Conservation (phyloP, 225 moss, liverwort and hornwort genomes). For the Pleurozium schreberi region DNA sequence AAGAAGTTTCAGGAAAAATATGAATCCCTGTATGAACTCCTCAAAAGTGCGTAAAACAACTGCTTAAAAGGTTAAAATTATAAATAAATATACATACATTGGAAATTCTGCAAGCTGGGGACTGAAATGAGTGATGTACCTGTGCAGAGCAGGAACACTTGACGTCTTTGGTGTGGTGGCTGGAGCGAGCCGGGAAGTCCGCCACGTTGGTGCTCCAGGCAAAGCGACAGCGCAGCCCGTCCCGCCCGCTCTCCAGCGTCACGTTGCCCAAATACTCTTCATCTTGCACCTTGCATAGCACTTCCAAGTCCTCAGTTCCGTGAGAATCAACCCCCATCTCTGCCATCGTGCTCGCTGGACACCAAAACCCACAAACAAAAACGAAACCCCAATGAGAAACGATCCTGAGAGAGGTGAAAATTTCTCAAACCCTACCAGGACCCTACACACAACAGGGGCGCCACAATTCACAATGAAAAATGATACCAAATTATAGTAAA, state of each 20-base stretch:
- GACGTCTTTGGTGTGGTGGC: not conserved
- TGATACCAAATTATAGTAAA: not conserved
- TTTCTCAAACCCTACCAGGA: not conserved
- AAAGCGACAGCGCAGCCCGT: slow-evolving; percentile 46
- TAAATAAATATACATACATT: not conserved
- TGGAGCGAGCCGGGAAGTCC: slow-evolving; percentile 19
- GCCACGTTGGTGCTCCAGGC: slow-evolving; percentile 11
- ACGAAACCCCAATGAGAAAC: not conserved
- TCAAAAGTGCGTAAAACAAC: no score
- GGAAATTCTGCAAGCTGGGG: not conserved
- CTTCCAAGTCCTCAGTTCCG: slow-evolving; percentile 4
- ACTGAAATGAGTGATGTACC: not conserved
- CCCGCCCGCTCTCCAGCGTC: slow-evolving; percentile 34
- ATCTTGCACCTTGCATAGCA: slow-evolving; percentile 30
- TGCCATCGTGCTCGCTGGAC: not conserved
- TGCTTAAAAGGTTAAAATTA: no score
- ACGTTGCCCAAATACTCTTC: slow-evolving; percentile 33
- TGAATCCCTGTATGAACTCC: not conserved
- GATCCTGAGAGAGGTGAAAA: not conserved
- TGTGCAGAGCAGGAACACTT: slow-evolving; percentile 17
- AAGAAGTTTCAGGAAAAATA: not conserved
- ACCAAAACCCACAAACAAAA: not conserved
- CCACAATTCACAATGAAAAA: not conserved
- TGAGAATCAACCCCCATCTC: not conserved
- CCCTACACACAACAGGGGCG: not conserved